These are phyloP conservation scores for Trichoderma cornu-damae DNA, from an alignment of 2,329 filamentous ascomycete genomes.

Conservation along the genomic window DNA sequence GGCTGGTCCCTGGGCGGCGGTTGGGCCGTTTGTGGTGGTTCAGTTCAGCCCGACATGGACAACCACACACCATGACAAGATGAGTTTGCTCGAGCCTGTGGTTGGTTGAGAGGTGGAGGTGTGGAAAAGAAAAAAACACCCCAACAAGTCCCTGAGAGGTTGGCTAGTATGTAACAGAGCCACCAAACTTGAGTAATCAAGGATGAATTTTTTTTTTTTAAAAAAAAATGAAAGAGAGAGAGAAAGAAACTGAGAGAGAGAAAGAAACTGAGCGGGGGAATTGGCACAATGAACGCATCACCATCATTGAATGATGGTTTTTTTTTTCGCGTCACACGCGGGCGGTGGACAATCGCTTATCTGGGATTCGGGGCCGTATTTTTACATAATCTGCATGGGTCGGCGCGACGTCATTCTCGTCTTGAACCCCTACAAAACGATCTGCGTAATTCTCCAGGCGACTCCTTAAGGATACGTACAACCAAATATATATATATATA, in stretches of 20 bases:
- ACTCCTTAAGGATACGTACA: too few species aligned
- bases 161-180: background rate
- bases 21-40: background rate
- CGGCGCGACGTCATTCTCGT: background rate
- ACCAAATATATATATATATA: too few species aligned
- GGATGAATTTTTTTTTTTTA: too few species aligned
- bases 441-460: too few species aligned
- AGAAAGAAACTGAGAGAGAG: background rate
- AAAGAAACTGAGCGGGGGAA: background rate
- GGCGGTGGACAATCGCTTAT: constrained; percentile 2
- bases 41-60: background rate
- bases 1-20: constrained; percentile 4
- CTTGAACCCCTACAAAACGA: too few species aligned
- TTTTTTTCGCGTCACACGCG: background rate
- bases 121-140: too few species aligned
- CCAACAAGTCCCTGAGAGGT: background rate
- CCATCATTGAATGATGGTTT: too few species aligned
- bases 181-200: background rate
- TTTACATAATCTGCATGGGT: too few species aligned
- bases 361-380: too few species aligned
- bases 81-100: constrained; percentile 1
- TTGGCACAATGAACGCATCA: too few species aligned
- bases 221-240: background rate
- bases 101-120: background rate
- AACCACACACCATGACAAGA: background rate